Base-by-base conservation (phyloP, 2,329 filamentous ascomycete species). In the Arthrobotrys megalospora region DNA sequence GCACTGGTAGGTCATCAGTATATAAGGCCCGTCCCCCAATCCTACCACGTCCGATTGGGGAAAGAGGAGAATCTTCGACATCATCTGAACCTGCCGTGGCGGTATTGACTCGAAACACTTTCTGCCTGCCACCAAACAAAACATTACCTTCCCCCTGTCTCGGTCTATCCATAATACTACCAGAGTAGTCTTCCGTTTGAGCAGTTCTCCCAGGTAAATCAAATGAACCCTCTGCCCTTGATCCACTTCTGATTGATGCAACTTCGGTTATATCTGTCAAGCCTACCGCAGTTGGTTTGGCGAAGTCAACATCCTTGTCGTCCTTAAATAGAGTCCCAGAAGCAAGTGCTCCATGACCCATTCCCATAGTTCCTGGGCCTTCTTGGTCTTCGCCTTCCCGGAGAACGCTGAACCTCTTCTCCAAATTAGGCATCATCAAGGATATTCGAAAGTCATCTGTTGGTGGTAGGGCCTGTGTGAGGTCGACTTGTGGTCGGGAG, bases 361-460 rank as follows among this genome's bases (percentile, higher is more conserved):
- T 81, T 32, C 78, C 80, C 50, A 50, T 55, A 3, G 75, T 75
- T 34, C 62, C 66, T 12, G 50, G 34, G 8, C 66, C 76, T 4
- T 80, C 76, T 14, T 76, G 80, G 5, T 68, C 63, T 68, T 81
- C 79, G 45, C 81, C 81, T 66, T 79, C 73, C 60, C 80, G 75
- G 34, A 82, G 75, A 48, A 82, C 81, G 81, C 95, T 98, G 84
- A 99, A 99, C 6, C 96, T 91, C 11, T 94, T 93, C 0, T 95
- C 98, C 3, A 99, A 88, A 48, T 94, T 95, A 0, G 93, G 94
- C 95, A 99, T 97, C 79, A 99, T 87, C 75, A 99, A 86, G 86
- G 96, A 98, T 2, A 96, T 99, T 72, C 96, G 90, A 84, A 99
- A 98, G 83, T 98, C 91, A 84, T 98, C 93, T 55, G 87, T 91